phyloP scores from a whole-genome alignment of 2,329 filamentous ascomycete species.

The Aureobasidium lini region DNA sequence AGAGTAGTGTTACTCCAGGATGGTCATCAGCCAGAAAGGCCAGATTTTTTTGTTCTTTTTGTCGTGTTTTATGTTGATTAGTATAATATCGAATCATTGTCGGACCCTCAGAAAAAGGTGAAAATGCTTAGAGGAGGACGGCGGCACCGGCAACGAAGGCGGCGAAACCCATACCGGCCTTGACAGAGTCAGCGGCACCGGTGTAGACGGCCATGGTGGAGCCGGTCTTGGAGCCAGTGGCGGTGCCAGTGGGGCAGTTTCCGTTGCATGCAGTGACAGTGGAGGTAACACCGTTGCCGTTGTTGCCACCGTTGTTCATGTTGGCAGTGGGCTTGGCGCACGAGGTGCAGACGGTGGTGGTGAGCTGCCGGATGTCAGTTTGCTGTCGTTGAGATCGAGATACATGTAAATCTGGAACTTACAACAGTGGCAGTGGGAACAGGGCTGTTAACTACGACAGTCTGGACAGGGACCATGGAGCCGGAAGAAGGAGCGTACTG shows the following conservation, averaged over 20 bases:
- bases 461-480: constrained; percentile 18
- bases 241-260: neutral
- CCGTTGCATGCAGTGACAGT: constrained; percentile 12
- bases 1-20: neutral
- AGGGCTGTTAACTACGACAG: constrained; percentile 1
- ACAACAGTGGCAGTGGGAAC: constrained; percentile 4
- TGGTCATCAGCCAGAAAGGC: constrained; percentile 4
- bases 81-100: neutral
- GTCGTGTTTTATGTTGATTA: neutral
- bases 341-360: constrained; percentile 10
- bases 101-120: neutral
- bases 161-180: constrained; percentile 12
- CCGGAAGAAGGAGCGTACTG: constrained; percentile 14
- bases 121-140: constrained; percentile 13
- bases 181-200: constrained; percentile 13
- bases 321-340: neutral
- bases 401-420: neutral
- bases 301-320: constrained; percentile 3
- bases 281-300: neutral
- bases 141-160: constrained; percentile 8
- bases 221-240: neutral
- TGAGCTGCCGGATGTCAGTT: neutral
- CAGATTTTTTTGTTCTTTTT: constrained; percentile 7
- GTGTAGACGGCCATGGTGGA: constrained; percentile 12
- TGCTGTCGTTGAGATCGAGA: neutral